Percentiles rank a stretch among this genome's conserved stretches.
These are phyloP conservation scores for Trichoderma asperellum DNA, from an alignment of 2,329 filamentous ascomycete species.

Conservation along the genomic window DNA sequence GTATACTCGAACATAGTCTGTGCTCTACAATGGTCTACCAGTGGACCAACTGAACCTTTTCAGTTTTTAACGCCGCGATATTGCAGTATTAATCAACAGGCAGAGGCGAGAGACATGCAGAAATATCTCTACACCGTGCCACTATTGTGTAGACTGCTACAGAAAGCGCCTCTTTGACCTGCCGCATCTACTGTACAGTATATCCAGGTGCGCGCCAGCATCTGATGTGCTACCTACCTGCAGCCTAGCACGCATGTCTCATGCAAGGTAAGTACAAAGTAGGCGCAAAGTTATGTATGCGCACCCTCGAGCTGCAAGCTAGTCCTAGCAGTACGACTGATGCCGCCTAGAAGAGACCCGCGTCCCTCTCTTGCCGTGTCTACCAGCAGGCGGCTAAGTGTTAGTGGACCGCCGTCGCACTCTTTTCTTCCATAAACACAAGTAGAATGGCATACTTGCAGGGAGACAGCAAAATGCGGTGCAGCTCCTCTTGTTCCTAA, in stretches of 20 bases:
- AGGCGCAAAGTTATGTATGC: background rate
- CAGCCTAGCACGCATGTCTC: background rate
- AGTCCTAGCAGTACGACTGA: background rate
- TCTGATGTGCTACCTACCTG: background rate
- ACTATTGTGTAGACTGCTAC: conserved; percentile 8
- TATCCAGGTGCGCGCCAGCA: background rate
- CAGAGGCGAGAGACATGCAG: background rate
- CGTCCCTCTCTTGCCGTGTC: background rate
- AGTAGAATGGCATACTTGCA: background rate
- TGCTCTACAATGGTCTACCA: background rate
- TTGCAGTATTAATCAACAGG: background rate
- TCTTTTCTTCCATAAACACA: background rate
- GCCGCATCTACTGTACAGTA: background rate
- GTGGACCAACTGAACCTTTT: background rate
- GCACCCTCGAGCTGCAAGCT: conserved; percentile 6
- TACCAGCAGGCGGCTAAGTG: background rate
- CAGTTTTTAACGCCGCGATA: background rate
- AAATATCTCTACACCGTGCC: background rate
- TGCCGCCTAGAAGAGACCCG: background rate
- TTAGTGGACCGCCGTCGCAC: background rate
- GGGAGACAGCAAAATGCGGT: background rate
- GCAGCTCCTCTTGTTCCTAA: background rate
- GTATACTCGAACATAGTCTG: background rate
- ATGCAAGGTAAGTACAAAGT: background rate
- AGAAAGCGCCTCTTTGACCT: conserved; percentile 11